Conservation (phyloP, 768 basidiomycete genomes). For the Calocybe cyanea region DNA sequence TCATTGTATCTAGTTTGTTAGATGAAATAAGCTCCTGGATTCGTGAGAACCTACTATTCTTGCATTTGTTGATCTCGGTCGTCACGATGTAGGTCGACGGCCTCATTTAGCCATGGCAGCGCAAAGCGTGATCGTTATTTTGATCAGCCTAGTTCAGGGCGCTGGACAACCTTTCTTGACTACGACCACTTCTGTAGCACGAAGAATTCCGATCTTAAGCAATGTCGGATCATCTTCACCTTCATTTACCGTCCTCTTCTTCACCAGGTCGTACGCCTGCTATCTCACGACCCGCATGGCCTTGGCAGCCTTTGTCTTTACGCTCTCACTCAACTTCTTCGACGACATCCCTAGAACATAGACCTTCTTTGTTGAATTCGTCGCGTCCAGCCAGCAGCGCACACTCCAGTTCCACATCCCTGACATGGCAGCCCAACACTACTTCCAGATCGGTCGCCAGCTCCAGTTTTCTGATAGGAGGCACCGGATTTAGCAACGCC, state of each 20-base stretch:
- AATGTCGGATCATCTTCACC: conserved; percentile 38
- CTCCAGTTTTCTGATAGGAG: conserved; percentile 21
- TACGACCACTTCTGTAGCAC: no score
- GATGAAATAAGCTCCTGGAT: neutral
- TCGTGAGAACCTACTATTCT: conserved; percentile 3
- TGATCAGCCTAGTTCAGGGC: no score
- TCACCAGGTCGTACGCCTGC: conserved; percentile 47
- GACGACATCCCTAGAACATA: conserved; percentile 9
- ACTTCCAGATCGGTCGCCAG: conserved; percentile 19
- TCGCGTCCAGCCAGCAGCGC: conserved; percentile 11
- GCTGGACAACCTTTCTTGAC: no score
- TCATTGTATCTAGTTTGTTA: no score
- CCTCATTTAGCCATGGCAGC: conserved; percentile 8
- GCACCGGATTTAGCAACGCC: conserved; percentile 6
- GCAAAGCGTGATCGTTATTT: neutral
- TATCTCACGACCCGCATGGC: conserved; percentile 58
- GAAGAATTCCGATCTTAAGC: no score
- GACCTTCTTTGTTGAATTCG: conserved; percentile 9
- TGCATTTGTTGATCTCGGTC: no score
- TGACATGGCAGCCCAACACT: conserved; percentile 20
- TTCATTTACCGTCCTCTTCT: conserved; percentile 35
- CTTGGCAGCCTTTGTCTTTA: conserved; percentile 30
- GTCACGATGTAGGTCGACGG: no score
- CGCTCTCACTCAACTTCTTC: conserved; percentile 14
- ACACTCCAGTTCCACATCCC: conserved; percentile 28